Evolutionary conservation across 202 grass and related monocot species (phyloP), one percentile per base, ranked within the genome.

Genomic region (Digitaria exilis): DNA sequence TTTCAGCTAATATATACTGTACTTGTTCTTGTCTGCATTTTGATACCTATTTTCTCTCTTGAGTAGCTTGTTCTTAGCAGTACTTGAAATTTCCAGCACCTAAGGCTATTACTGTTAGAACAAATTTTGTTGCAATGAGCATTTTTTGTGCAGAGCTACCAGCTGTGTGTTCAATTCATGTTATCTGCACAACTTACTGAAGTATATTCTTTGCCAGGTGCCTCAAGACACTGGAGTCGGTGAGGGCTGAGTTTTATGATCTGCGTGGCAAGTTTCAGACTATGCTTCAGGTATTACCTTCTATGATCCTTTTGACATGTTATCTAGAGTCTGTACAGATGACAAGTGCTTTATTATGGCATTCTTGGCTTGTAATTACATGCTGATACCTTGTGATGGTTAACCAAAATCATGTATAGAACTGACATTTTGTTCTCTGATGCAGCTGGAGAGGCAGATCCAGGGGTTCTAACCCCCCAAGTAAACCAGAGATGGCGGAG

Each of bases 391-490:
- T 50, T 69, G 19, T 49, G 45, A 69, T 57, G n/a, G 13, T 60
- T 22, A 13, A 22, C 4, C 7, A 41, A 65, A 46, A 51, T 6
- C 30, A 57, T 42, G 22, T 84, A 50, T 22, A 7, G 2, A 78
- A 69, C 45, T 85, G 6, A 79, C 14, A 5, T 56, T 34, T 28
- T 56, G 24, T 80, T 78, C 41, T 77, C 32, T 52, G 71, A 86
- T 90, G 88, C 87, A 97, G 89, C 69, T 94, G 62, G 77, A 92
- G 78, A 69, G 82, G n/a, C 76, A 85, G 56, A 71, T 87, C 52
- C 69, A 90, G 32, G 82, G 71, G 71, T 57, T 72, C 11, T 67
- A 66, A 2, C 62, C 74, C 44, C 62, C 74, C 44, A 88, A 92
- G 54, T 84, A 64, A 64, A 41, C 19, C 44, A 30, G 17, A 48